A percentile compares a stretch with the other conserved stretches of the same genome.
Conservation (phyloP, 176 grass and related monocot species). For the Aechmea fasciata region DNA sequence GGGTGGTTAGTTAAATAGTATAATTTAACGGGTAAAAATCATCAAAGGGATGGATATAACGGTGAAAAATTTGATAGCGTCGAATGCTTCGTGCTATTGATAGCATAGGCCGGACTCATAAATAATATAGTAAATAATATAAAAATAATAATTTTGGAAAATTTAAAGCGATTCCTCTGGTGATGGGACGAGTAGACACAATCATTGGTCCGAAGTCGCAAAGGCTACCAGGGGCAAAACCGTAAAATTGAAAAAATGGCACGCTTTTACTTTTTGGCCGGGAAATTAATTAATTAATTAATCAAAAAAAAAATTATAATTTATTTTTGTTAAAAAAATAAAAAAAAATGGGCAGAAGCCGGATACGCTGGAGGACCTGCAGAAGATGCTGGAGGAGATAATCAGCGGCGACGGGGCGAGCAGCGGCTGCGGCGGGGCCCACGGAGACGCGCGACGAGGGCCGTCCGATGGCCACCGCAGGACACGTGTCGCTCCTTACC, state of each 20-base stretch:
- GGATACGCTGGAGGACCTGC: constrained; percentile 78
- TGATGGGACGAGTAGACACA: too few relatives aligned
- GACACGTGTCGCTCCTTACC: constrained; percentile 41
- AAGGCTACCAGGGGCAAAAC: not conserved
- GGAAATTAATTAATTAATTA: not conserved
- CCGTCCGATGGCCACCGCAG: constrained; percentile 37
- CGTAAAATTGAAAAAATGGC: not conserved
- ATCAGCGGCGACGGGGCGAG: constrained; percentile 32
- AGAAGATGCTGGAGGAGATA: constrained; percentile 89
- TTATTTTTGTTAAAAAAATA: not conserved
- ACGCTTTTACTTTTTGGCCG: not conserved
- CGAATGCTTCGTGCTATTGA: too few relatives aligned
- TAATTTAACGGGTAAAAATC: too few relatives aligned
- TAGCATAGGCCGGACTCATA: too few relatives aligned
- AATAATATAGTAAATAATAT: too few relatives aligned
- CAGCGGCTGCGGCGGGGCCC: not conserved
- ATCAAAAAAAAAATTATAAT: too few relatives aligned
- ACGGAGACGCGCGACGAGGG: constrained; percentile 4
- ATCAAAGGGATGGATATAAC: too few relatives aligned
- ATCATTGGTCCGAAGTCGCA: not conserved
- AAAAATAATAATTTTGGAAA: too few relatives aligned
- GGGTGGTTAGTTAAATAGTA: too few relatives aligned
- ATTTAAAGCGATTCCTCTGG: too few relatives aligned
- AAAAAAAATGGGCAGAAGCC: constrained; percentile 44
- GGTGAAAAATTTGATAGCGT: too few relatives aligned